These are phyloP conservation scores for Ganoderma sp. DNA, from an alignment of 1,284 basidiomycete species.

Conservation along the genomic window DNA sequence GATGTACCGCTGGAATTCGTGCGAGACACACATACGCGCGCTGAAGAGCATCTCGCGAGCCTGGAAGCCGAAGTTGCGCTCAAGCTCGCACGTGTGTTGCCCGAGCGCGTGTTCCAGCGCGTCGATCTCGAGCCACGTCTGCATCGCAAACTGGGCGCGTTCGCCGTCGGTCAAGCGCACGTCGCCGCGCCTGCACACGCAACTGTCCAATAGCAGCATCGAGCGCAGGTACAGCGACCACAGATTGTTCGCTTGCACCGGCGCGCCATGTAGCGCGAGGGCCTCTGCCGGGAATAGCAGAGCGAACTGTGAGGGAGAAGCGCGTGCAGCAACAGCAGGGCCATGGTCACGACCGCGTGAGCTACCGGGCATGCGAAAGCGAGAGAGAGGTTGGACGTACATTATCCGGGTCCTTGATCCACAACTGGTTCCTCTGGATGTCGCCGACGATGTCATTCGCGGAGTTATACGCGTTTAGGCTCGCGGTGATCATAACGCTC, in stretches of 20 bases:
- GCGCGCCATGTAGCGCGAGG: constrained; percentile 43
- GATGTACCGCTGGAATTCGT: constrained; percentile 69
- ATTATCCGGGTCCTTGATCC: constrained; percentile 67
- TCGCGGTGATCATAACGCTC: constrained; percentile 64
- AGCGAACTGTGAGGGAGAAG: constrained; percentile 54
- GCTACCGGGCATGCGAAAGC: not conserved
- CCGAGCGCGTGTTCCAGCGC: constrained; percentile 66
- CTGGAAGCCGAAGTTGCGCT: constrained; percentile 66
- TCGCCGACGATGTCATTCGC: constrained; percentile 35
- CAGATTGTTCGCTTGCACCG: constrained; percentile 52
- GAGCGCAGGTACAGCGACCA: constrained; percentile 73
- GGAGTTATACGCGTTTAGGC: constrained; percentile 64
- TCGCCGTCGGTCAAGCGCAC: constrained; percentile 48
- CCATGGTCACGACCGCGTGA: not conserved
- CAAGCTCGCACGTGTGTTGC: constrained; percentile 67
- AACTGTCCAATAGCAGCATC: constrained; percentile 71
- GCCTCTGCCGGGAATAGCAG: constrained; percentile 70
- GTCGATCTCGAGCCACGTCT: constrained; percentile 75
- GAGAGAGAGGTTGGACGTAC: constrained; percentile 46
- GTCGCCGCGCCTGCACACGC: constrained; percentile 61
- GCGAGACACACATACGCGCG: constrained; percentile 70
- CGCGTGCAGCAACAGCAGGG: not conserved
- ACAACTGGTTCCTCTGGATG: constrained; percentile 52
- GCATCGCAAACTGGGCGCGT: constrained; percentile 64
- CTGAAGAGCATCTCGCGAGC: constrained; percentile 77